Conservation (phyloP, 129 eudicot species). For the Ambrosia artemisiifolia region DNA sequence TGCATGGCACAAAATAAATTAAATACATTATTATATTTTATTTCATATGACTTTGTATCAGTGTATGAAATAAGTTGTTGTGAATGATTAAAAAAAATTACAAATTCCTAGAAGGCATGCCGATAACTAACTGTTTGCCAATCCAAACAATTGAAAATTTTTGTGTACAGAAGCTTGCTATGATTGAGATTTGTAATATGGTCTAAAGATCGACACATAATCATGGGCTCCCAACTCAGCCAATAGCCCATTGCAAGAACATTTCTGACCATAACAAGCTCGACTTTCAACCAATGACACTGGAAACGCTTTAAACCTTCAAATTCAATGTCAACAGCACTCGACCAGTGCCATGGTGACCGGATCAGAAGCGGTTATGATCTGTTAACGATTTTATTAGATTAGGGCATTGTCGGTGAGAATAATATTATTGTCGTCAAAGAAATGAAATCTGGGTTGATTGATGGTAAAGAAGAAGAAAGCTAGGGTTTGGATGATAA, state of each 20-base stretch:
- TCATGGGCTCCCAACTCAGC: slow-evolving; percentile 81
- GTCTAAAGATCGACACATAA: slow-evolving; percentile 76
- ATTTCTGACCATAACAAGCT: slow-evolving; percentile 60
- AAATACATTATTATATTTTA: background rate
- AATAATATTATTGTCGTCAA: no score
- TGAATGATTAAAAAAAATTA: background rate
- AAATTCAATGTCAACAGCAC: no score
- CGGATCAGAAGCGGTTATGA: no score
- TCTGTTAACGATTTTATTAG: no score
- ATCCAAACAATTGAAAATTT: slow-evolving; percentile 52
- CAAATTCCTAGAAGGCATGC: background rate
- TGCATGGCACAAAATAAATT: no score
- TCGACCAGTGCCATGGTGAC: slow-evolving; percentile 43
- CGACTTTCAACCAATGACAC: slow-evolving; percentile 62
- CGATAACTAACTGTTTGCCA: slow-evolving; percentile 52
- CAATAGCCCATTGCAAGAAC: slow-evolving; percentile 51
- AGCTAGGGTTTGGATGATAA: no score
- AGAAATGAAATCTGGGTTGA: no score
- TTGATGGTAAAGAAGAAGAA: no score
- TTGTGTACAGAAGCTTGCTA: slow-evolving; percentile 30
- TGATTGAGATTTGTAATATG: no score
- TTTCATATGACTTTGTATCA: no score
- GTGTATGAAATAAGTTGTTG: background rate
- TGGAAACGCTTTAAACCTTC: no score
- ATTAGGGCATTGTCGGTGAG: no score